Percentiles rank a stretch among this genome's conserved stretches.
Conservation (phyloP, 805 yeast genomes). For the Candida sanyiensis region DNA sequence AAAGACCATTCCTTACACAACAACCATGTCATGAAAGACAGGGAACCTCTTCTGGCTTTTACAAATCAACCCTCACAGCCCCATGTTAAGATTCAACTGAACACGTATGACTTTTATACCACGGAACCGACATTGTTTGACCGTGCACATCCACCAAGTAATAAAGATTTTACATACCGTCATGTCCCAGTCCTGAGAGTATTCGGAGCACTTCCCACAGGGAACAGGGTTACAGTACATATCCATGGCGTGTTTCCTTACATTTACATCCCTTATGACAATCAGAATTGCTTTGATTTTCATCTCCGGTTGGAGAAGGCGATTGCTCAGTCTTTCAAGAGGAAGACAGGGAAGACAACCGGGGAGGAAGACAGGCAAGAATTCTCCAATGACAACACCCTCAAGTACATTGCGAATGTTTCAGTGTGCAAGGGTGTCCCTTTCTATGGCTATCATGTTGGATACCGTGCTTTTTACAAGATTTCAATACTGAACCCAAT, state of each 20-base stretch:
- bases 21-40: slow-evolving; percentile 9
- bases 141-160: slow-evolving; percentile 26
- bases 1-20: neutral
- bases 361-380: slow-evolving; percentile 4
- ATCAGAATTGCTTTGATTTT: slow-evolving; percentile 36
- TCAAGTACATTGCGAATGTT: slow-evolving; percentile 51
- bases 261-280: slow-evolving; percentile 58
- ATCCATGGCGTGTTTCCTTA: slow-evolving; percentile 86
- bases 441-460: slow-evolving; percentile 77
- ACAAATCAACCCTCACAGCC: slow-evolving; percentile 2
- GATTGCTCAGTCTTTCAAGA: slow-evolving; percentile 35
- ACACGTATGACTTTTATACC: slow-evolving; percentile 63
- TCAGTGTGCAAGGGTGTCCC: slow-evolving; percentile 69
- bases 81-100: slow-evolving; percentile 43
- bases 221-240: slow-evolving; percentile 59
- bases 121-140: slow-evolving; percentile 51
- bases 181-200: slow-evolving; percentile 74
- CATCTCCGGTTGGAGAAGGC: slow-evolving; percentile 40
- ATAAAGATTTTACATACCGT: slow-evolving; percentile 24
- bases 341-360: slow-evolving; percentile 11
- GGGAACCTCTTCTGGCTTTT: slow-evolving; percentile 6
- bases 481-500: slow-evolving; percentile 62
- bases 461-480: slow-evolving; percentile 60
- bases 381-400: slow-evolving; percentile 4
- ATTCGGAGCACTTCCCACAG: slow-evolving; percentile 63